phyloP scores from a whole-genome alignment of 139 green algal genomes.

The Microglena sp. region DNA sequence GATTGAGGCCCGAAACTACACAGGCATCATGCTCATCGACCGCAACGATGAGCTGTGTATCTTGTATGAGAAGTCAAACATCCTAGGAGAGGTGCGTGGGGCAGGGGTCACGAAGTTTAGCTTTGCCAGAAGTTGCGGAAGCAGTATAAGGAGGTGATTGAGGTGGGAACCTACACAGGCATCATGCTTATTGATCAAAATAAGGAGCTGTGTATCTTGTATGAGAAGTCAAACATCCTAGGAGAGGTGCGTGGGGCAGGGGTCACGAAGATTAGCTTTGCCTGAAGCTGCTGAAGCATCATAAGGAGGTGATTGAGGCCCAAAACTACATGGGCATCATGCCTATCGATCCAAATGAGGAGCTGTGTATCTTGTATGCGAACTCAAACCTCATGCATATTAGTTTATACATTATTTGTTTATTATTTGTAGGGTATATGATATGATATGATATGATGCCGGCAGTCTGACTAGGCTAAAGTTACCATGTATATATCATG shows the following conservation, averaged over 20 bases:
- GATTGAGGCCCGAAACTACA: conserved; percentile 44
- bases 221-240: conserved; percentile 70
- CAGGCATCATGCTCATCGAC: conserved; percentile 61
- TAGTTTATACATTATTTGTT: no score
- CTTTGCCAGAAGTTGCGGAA: no score
- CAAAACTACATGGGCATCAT: no score
- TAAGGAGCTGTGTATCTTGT: conserved; percentile 79
- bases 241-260: conserved; percentile 26
- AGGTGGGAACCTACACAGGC: conserved; percentile 55
- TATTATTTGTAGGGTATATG: no score
- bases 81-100: no score
- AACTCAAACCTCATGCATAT: no score
- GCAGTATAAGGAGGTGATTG: conserved; percentile 53
- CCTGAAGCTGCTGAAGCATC: no score
- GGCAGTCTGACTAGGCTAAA: not conserved
- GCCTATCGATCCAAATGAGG: not conserved
- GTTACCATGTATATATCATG: no score
- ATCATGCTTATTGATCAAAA: conserved; percentile 75
- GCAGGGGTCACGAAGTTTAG: no score
- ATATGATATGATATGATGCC: no score
- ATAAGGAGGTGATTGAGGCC: no score
- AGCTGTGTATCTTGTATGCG: not conserved
- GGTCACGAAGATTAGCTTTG: not conserved
- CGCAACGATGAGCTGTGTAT: conserved; percentile 80
- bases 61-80: conserved; percentile 72